phyloP scores from a whole-genome alignment of 495 filamentous ascomycete genomes.

The Terfezia boudieri region DNA sequence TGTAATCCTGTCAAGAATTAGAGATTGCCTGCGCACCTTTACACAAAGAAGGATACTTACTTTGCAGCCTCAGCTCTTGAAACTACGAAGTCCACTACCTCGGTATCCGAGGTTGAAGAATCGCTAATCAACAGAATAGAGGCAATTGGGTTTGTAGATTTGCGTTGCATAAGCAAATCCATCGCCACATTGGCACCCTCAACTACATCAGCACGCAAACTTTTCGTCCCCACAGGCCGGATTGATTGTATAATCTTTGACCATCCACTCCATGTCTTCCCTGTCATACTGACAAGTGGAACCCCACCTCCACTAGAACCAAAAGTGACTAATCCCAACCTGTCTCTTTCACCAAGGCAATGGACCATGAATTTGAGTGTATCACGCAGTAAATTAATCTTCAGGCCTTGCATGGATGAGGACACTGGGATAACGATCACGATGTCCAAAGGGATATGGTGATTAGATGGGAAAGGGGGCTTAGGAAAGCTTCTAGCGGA shows the following conservation, averaged over 20 bases:
- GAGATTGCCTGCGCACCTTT: slow-evolving; percentile 4
- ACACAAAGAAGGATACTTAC: slow-evolving; percentile 27
- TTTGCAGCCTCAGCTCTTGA: slow-evolving; percentile 96
- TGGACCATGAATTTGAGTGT: slow-evolving; percentile 80
- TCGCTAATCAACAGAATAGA: slow-evolving; percentile 97
- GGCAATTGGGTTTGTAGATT: slow-evolving; percentile 86
- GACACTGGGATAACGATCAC: slow-evolving; percentile 95
- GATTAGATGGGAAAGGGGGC: slow-evolving; percentile 32
- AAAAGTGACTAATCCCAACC: slow-evolving; percentile 96
- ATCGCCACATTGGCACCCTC: slow-evolving; percentile 97
- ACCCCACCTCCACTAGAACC: slow-evolving; percentile 86
- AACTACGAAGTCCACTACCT: slow-evolving; percentile 95
- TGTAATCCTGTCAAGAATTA: slow-evolving; percentile 40
- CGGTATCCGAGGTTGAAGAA: slow-evolving; percentile 87
- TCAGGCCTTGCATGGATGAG: slow-evolving; percentile 96
- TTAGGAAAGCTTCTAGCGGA: slow-evolving; percentile 26
- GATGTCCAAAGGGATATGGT: slow-evolving; percentile 86
- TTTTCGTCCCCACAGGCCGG: slow-evolving; percentile 88
- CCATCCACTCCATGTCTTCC: slow-evolving; percentile 86
- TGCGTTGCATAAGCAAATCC: slow-evolving; percentile 96
- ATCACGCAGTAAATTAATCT: slow-evolving; percentile 89
- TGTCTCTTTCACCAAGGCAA: slow-evolving; percentile 77
- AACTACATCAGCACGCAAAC: slow-evolving; percentile 84
- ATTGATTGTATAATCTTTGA: slow-evolving; percentile 68
- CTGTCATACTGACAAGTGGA: slow-evolving; percentile 92